Conservation (phyloP, 352 stramenopile genomes). For the Plasmopara halstedii region DNA sequence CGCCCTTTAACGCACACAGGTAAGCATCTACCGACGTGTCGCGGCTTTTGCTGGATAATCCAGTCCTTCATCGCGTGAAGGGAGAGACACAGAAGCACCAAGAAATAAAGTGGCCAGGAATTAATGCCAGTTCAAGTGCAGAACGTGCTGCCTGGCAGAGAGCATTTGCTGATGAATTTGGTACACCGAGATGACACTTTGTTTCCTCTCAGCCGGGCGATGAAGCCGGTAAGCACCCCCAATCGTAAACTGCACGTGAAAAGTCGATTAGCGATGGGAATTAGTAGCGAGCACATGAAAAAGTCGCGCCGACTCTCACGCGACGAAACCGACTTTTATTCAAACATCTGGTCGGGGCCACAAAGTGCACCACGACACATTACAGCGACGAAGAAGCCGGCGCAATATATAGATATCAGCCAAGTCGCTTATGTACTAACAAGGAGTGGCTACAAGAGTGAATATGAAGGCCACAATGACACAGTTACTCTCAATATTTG, state of each 20-base stretch:
- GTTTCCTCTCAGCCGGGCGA: constrained; percentile 14
- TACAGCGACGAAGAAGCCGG: constrained; percentile 13
- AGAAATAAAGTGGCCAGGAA: neutral
- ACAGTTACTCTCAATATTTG: constrained; percentile 52
- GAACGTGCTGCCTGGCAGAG: constrained; percentile 24
- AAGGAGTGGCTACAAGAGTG: constrained; percentile 62
- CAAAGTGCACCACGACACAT: constrained; percentile 12
- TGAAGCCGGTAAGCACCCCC: constrained; percentile 10
- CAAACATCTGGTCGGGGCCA: constrained; percentile 61
- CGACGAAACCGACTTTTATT: constrained; percentile 76
- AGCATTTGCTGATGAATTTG: constrained; percentile 12
- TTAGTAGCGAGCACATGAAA: constrained; percentile 32
- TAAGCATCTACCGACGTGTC: neutral
- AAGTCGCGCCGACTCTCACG: constrained; percentile 28
- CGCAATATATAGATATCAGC: constrained; percentile 64
- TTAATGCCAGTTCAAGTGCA: constrained; percentile 23
- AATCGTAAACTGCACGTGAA: constrained; percentile 53
- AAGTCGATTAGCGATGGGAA: constrained; percentile 35
- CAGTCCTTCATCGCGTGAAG: constrained; percentile 11
- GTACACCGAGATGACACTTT: constrained; percentile 17
- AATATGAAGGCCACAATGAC: constrained; percentile 33
- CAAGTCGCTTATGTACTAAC: constrained; percentile 71
- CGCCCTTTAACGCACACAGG: too few relatives aligned
- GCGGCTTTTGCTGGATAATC: constrained; percentile 15
- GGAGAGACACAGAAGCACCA: constrained; percentile 15